phyloP scores from a whole-genome alignment of 495 filamentous ascomycete species.

The Umbilicaria muhlenbergii region DNA sequence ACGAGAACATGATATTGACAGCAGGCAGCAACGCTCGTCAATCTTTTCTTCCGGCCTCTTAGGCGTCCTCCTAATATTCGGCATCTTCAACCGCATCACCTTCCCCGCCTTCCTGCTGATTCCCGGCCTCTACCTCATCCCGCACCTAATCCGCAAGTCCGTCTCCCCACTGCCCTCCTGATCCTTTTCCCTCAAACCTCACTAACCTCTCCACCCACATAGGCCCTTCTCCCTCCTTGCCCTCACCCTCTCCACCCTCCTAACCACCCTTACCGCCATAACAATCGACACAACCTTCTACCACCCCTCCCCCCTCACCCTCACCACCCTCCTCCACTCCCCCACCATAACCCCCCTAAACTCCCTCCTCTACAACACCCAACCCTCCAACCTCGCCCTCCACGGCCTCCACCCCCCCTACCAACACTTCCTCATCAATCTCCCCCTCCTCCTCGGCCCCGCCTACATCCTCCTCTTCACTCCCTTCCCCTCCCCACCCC shows the following conservation, averaged over 20 bases:
- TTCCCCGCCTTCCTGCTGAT: slow-evolving; percentile 84
- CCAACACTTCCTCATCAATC: slow-evolving; percentile 73
- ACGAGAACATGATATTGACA: slow-evolving; percentile 14
- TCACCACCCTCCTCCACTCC: slow-evolving; percentile 31
- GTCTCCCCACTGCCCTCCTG: background rate
- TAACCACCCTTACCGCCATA: slow-evolving; percentile 57
- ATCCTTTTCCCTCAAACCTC: background rate
- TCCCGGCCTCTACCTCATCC: slow-evolving; percentile 64
- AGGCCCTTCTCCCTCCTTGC: slow-evolving; percentile 56
- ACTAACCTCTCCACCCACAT: slow-evolving; percentile 6
- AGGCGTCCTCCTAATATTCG: slow-evolving; percentile 65
- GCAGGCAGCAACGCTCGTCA: slow-evolving; percentile 47
- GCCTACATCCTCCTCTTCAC: slow-evolving; percentile 52
- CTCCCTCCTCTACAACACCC: slow-evolving; percentile 76
- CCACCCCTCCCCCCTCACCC: slow-evolving; percentile 26
- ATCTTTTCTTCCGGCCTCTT: slow-evolving; percentile 59
- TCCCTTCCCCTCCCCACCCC: slow-evolving; percentile 27
- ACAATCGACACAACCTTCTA: slow-evolving; percentile 76
- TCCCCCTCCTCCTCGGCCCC: slow-evolving; percentile 84
- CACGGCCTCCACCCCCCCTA: slow-evolving; percentile 89
- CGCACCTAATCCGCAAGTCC: slow-evolving; percentile 71
- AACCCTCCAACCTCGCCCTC: slow-evolving; percentile 59
- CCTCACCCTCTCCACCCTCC: slow-evolving; percentile 39
- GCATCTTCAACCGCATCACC: slow-evolving; percentile 89
- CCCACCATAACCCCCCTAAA: slow-evolving; percentile 82